Percentiles rank a stretch among this genome's conserved stretches.
These are phyloP conservation scores for Polygonum maritimum DNA, from an alignment of 148 eudicot genomes.

Conservation along the genomic window DNA sequence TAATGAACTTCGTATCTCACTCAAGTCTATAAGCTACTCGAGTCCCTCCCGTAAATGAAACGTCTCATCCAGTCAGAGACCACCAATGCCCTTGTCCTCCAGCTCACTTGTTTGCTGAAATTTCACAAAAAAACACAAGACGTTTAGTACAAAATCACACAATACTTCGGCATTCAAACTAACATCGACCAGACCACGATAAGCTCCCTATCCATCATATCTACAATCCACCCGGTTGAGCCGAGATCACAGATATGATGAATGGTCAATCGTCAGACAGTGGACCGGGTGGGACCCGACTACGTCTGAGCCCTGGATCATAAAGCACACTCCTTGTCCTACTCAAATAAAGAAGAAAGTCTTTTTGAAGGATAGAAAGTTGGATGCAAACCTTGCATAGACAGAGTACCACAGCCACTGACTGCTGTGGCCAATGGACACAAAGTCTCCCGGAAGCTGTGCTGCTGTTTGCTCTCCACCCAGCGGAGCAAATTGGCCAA, in stretches of 20 bases:
- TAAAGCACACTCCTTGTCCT: too few relatives aligned
- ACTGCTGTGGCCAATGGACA: conserved; percentile 77
- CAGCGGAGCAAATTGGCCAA: conserved; percentile 88
- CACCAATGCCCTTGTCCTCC: conserved; percentile 81
- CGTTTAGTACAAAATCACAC: not conserved
- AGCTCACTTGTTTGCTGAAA: conserved; percentile 81
- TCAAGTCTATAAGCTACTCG: conserved; percentile 41
- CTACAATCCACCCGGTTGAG: too few relatives aligned
- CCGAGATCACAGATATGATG: too few relatives aligned
- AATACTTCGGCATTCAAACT: not conserved
- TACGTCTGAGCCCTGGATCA: too few relatives aligned
- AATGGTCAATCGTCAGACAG: too few relatives aligned
- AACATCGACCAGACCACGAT: too few relatives aligned
- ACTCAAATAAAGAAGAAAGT: too few relatives aligned
- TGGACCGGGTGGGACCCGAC: too few relatives aligned
- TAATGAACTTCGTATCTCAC: not conserved
- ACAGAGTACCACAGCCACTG: conserved; percentile 95
- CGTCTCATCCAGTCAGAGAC: conserved; percentile 72
- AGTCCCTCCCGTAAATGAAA: conserved; percentile 76
- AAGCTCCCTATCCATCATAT: too few relatives aligned
- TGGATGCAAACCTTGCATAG: conserved; percentile 43
- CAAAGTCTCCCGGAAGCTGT: conserved; percentile 89
- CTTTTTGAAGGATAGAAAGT: not conserved
- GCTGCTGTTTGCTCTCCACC: conserved; percentile 97
- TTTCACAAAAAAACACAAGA: not conserved